Evolutionary conservation across 2,329 filamentous ascomycete genomes (phyloP).

Genomic region (Shiraia bambusicola): DNA sequence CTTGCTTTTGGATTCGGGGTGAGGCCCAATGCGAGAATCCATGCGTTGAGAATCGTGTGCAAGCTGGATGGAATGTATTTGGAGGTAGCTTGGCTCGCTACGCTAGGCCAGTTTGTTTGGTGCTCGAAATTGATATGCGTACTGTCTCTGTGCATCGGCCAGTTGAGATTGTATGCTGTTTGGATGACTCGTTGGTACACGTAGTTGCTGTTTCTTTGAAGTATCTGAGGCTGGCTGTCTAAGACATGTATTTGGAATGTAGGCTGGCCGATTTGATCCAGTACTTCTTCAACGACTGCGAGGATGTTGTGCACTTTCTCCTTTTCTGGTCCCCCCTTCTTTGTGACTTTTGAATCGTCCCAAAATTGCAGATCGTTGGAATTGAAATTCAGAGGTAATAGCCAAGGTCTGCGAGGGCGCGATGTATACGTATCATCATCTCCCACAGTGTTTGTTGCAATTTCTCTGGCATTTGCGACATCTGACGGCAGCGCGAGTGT

Average conservation of each 20-base stretch:
- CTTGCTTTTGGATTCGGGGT: neutral
- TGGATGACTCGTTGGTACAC: neutral
- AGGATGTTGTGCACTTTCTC: slow-evolving; percentile 15
- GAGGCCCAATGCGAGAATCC: slow-evolving; percentile 30
- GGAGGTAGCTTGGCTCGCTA: too few relatives aligned
- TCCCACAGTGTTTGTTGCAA: neutral
- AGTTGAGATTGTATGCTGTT: too few relatives aligned
- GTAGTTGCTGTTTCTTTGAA: neutral
- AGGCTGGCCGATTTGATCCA: neutral
- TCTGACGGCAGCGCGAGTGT: neutral
- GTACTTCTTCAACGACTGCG: slow-evolving; percentile 4
- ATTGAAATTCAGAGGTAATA: slow-evolving; percentile 5
- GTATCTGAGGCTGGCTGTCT: neutral
- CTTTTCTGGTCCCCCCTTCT: too few relatives aligned
- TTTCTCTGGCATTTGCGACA: neutral
- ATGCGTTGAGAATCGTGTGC: slow-evolving; percentile 27
- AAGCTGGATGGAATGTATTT: slow-evolving; percentile 7
- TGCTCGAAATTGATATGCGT: too few relatives aligned
- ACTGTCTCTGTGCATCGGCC: too few relatives aligned
- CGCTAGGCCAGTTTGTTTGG: too few relatives aligned
- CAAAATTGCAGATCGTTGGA: too few relatives aligned
- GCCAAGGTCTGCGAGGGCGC: slow-evolving; percentile 13
- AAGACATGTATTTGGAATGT: neutral
- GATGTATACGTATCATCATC: neutral
- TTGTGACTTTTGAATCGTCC: too few relatives aligned